Evolutionary conservation across 495 filamentous ascomycete species (phyloP), one percentile per base, ranked within the genome.

Genomic region (Durotheca rogersii): DNA sequence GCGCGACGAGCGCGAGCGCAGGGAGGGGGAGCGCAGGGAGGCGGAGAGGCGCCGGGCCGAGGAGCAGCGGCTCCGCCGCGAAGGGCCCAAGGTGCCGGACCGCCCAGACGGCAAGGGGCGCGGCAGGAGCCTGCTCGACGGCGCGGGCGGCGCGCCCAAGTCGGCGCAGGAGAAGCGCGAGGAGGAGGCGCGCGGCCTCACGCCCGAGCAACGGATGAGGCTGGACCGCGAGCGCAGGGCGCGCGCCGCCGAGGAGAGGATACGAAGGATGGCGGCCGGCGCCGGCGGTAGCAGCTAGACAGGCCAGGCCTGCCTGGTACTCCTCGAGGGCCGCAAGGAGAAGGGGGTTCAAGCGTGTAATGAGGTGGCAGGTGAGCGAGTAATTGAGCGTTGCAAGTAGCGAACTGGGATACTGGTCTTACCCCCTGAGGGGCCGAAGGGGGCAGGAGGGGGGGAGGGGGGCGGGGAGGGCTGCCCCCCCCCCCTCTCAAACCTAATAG

Each of bases 201-300:
- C 86, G 11, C 80, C 87, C 2, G 89, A 96, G 72, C 87, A 87
- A 81, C 80, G 81, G 64, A 79, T 83, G 83, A 78, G 77, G 62
- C 56, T 96, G 57, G 90, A 96, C 64, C 75, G 88, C 65, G 88
- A 89, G 68, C 77, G 84, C 41, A 84, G 89, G 59, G 90, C 87
- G 9, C 81, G 89, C 49, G 90, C 90, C 10, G 89, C 88, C 2
- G 90, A 95, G 71, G 91, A 91, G 74, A 81, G 92, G 55, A 79
- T 96, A 31, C 81, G 73, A 65, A 70, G 80, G 58, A 74, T 90
- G 79, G 77, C 76, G 49, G 71, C 23, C 9, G 23, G 23, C 9
- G 23, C 4, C 9, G 23, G 23, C 9, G 23, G 60, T 25, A 60
- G 65, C 44, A 53, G 56, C 29, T 61, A 54, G 56, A 14, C 20